Conservation (phyloP, 139 green algal genomes). For the Picochlorum sp. region DNA sequence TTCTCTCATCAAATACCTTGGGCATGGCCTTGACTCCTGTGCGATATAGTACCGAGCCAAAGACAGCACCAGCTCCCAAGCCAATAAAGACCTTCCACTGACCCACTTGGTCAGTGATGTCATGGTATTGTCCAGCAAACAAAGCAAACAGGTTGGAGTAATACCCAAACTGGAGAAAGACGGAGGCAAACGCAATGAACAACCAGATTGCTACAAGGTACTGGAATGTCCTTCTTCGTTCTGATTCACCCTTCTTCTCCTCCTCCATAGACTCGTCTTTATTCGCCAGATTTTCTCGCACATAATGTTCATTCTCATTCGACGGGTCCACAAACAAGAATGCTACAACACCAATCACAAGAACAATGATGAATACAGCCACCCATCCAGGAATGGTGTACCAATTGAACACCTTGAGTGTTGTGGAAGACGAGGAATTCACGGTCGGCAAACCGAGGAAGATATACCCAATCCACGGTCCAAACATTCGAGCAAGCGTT, state of each 20-base stretch:
- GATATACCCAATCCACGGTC: slow-evolving; percentile 25
- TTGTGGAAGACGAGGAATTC: slow-evolving; percentile 1
- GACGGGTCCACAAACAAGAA: slow-evolving; percentile 20
- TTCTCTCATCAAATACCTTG: slow-evolving; percentile 6
- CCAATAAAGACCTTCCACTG: slow-evolving; percentile 16
- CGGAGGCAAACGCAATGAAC: slow-evolving; percentile 2
- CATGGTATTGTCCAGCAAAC: slow-evolving; percentile 29
- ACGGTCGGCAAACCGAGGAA: slow-evolving; percentile 28
- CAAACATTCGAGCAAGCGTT: slow-evolving; percentile 18
- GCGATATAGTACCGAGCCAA: not conserved
- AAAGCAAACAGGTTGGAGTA: slow-evolving; percentile 27
- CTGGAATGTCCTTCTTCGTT: not conserved
- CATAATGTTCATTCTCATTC: slow-evolving; percentile 26
- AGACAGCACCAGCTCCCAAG: slow-evolving; percentile 8
- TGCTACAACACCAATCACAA: slow-evolving; percentile 10
- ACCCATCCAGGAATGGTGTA: slow-evolving; percentile 32
- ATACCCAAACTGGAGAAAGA: slow-evolving; percentile 5
- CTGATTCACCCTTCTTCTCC: not conserved
- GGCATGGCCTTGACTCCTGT: slow-evolving; percentile 9
- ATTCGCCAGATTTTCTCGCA: not conserved
- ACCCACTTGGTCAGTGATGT: slow-evolving; percentile 5
- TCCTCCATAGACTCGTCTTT: too few relatives aligned
- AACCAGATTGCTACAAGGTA: slow-evolving; percentile 4
- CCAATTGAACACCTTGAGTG: slow-evolving; percentile 32
- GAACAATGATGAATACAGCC: slow-evolving; percentile 5